These are phyloP conservation scores for Diaporthe sp. DNA, from an alignment of 2,329 filamentous ascomycete genomes.

Conservation along the genomic window DNA sequence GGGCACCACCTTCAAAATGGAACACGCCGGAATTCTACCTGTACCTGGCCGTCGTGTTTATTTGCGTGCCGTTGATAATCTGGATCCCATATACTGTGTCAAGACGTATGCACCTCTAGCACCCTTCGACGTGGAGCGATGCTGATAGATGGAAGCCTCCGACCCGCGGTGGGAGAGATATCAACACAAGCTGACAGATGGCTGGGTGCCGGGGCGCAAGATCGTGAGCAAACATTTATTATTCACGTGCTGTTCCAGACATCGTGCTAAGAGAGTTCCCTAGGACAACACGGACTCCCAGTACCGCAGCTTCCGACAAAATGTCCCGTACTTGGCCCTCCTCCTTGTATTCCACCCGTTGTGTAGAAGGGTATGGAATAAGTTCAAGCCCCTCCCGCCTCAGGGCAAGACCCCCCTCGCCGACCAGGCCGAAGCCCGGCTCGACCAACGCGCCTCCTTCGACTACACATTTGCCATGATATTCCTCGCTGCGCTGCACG, in stretches of 20 bases:
- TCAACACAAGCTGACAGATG: conserved; percentile 77
- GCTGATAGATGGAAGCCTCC: conserved; percentile 67
- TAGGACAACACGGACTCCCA: conserved; percentile 92
- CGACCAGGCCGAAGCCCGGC: conserved; percentile 66
- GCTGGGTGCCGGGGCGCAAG: conserved; percentile 94
- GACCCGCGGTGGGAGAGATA: conserved; percentile 87
- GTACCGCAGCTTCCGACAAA: conserved; percentile 86
- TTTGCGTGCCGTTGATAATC: conserved; percentile 87
- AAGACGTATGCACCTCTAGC: conserved; percentile 68
- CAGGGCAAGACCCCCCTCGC: conserved; percentile 47
- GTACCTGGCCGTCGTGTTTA: conserved; percentile 79
- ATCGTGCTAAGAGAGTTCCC: neutral
- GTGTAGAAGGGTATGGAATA: conserved; percentile 79
- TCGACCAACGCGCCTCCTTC: conserved; percentile 81
- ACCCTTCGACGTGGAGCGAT: neutral
- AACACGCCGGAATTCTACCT: conserved; percentile 86
- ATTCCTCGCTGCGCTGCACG: conserved; percentile 85
- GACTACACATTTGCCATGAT: conserved; percentile 86
- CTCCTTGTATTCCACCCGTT: conserved; percentile 85
- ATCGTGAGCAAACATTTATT: conserved; percentile 70
- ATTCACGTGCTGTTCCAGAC: neutral
- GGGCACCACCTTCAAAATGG: conserved; percentile 80
- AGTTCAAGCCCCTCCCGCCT: conserved; percentile 54
- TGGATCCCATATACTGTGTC: conserved; percentile 91
- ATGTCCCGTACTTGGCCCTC: conserved; percentile 83